Conservation (phyloP, 1,284 basidiomycete species). For the Baeospora myosura region DNA sequence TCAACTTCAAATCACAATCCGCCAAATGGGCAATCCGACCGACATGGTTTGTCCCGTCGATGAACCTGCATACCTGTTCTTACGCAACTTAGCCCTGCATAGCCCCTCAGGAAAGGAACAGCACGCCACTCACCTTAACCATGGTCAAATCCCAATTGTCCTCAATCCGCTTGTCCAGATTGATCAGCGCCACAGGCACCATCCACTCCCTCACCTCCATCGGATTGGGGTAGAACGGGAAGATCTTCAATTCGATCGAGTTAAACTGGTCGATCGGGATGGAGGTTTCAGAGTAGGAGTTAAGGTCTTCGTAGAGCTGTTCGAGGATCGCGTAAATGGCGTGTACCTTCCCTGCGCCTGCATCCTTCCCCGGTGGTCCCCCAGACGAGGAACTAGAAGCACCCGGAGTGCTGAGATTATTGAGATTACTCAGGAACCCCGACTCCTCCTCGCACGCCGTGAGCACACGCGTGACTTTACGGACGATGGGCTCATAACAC, state of each 20-base stretch:
- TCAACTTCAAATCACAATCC: slow-evolving; percentile 81
- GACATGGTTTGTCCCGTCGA: slow-evolving; percentile 90
- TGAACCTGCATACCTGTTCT: slow-evolving; percentile 73
- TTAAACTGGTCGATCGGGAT: slow-evolving; percentile 86
- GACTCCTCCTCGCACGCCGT: slow-evolving; percentile 78
- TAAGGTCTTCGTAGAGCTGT: slow-evolving; percentile 94
- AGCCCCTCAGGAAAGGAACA: not conserved
- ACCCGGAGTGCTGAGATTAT: slow-evolving; percentile 45
- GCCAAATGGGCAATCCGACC: slow-evolving; percentile 87
- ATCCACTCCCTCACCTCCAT: slow-evolving; percentile 88
- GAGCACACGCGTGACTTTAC: slow-evolving; percentile 89
- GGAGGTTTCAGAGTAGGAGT: slow-evolving; percentile 93
- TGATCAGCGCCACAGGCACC: slow-evolving; percentile 87
- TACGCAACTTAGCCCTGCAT: not conserved
- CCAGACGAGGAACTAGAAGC: slow-evolving; percentile 86
- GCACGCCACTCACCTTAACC: slow-evolving; percentile 51
- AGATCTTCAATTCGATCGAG: slow-evolving; percentile 90
- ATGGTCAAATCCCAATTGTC: slow-evolving; percentile 97
- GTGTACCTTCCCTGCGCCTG: no score
- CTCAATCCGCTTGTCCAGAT: slow-evolving; percentile 74
- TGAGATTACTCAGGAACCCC: slow-evolving; percentile 6
- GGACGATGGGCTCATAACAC: slow-evolving; percentile 92
- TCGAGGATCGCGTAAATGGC: slow-evolving; percentile 86
- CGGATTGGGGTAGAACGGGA: slow-evolving; percentile 95
- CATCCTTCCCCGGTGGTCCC: no score